These are phyloP conservation scores for Pichia sp. DNA, from an alignment of 1,139 yeast genomes.

Conservation along the genomic window DNA sequence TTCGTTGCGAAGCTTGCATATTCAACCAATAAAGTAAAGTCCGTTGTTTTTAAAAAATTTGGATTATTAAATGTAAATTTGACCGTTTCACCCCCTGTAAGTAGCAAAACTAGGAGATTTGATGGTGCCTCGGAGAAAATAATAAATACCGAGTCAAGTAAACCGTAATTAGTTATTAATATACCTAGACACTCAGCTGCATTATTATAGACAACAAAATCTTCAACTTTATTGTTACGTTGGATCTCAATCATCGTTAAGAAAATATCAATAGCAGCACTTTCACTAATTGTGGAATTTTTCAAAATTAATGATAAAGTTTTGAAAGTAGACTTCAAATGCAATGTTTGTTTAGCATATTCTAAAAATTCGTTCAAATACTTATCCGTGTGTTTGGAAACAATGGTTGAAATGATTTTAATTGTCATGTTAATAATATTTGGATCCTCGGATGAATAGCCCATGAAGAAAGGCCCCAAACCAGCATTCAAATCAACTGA, in stretches of 20 bases:
- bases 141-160: constrained; percentile 13
- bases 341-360: constrained; percentile 20
- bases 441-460: constrained; percentile 33
- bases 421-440: constrained; percentile 42
- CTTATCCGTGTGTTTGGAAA: constrained; percentile 33
- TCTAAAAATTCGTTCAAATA: constrained; percentile 34
- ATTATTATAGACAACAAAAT: constrained; percentile 28
- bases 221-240: constrained; percentile 11
- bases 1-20: constrained; percentile 21
- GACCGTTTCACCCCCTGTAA: constrained; percentile 23
- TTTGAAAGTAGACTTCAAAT: constrained; percentile 25
- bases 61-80: constrained; percentile 22
- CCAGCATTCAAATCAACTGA: constrained; percentile 28
- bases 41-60: constrained; percentile 9
- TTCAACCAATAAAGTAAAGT: constrained; percentile 14
- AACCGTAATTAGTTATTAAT: constrained; percentile 23
- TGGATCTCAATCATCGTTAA: constrained; percentile 19
- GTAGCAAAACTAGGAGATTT: background rate
- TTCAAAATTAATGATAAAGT: constrained; percentile 37
- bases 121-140: constrained; percentile 8
- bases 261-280: constrained; percentile 24
- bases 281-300: constrained; percentile 15
- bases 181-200: constrained; percentile 34
- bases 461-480: constrained; percentile 31
- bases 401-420: constrained; percentile 46